Conservation (phyloP, 352 stramenopile species). For the Saprolegnia parasitica region DNA sequence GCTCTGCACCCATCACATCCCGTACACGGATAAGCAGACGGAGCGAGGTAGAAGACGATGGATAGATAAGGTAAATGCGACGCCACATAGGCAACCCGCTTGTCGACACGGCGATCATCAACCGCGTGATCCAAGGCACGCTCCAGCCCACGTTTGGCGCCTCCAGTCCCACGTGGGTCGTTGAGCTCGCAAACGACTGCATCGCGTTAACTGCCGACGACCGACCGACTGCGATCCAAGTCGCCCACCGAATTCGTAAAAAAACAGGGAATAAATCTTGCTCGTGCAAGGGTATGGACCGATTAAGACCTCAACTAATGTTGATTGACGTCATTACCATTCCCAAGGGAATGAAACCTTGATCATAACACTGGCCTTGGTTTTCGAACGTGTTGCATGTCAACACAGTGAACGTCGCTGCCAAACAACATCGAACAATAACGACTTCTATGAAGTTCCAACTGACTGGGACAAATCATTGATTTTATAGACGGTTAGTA, state of each 20-base stretch:
- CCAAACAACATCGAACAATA: no score
- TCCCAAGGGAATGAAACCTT: no score
- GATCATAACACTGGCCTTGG: no score
- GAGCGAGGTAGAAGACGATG: not conserved
- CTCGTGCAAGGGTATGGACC: no score
- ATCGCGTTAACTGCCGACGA: not conserved
- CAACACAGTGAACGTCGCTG: no score
- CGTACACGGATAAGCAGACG: not conserved
- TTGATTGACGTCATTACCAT: no score
- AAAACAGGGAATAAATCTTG: no score
- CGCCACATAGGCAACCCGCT: conserved; percentile 5
- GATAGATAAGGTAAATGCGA: not conserved
- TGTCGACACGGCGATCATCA: conserved; percentile 11
- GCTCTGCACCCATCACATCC: not conserved
- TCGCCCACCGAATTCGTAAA: not conserved
- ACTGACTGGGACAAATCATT: no score
- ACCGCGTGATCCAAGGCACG: conserved; percentile 8
- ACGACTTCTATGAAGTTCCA: no score
- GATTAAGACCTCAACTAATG: no score
- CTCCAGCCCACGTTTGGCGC: not conserved
- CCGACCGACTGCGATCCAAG: conserved; percentile 9
- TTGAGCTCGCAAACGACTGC: conserved; percentile 2
- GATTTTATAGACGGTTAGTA: no score
- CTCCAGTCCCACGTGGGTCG: not conserved
- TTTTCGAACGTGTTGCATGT: no score